Evolutionary conservation across 139 green algal species (phyloP).

Genomic region (Closterium sp.): DNA sequence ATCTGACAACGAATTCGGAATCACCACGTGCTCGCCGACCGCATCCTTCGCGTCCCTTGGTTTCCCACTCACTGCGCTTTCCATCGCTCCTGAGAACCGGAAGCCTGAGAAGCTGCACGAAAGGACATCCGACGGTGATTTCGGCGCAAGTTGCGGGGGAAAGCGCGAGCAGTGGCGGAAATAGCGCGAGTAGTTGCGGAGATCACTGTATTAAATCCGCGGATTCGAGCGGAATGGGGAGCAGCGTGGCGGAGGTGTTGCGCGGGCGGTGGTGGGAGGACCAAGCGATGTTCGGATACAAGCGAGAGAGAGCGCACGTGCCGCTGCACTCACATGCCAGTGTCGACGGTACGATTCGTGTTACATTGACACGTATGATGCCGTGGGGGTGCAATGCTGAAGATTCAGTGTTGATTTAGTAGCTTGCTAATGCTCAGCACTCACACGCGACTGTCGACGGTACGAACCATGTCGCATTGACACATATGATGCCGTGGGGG

Average conservation of each 20-base stretch:
- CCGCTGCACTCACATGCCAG: conserved; percentile 29
- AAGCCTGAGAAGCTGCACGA: background rate
- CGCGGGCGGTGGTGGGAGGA: conserved; percentile 29
- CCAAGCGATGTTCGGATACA: conserved; percentile 7
- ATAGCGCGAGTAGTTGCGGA: background rate
- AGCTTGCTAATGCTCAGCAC: no score
- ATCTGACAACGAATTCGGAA: background rate
- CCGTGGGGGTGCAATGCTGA: no score
- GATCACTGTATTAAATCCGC: background rate
- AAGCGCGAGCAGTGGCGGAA: background rate
- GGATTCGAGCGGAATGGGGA: background rate
- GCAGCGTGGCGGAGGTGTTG: background rate
- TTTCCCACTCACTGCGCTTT: background rate
- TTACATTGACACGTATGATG: background rate
- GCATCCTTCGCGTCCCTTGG: background rate
- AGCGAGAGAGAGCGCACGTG: conserved; percentile 30
- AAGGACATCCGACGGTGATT: background rate
- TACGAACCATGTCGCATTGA: no score
- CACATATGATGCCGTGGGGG: no score
- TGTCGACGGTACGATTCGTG: background rate
- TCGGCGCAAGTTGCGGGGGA: background rate
- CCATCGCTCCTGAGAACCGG: background rate
- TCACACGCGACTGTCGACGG: no score
- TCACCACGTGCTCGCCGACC: background rate
- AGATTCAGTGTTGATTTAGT: no score